Percentiles rank a stretch among this genome's conserved stretches.
Conservation (phyloP, 805 yeast genomes). For the Pichia nanzhaoensis region DNA sequence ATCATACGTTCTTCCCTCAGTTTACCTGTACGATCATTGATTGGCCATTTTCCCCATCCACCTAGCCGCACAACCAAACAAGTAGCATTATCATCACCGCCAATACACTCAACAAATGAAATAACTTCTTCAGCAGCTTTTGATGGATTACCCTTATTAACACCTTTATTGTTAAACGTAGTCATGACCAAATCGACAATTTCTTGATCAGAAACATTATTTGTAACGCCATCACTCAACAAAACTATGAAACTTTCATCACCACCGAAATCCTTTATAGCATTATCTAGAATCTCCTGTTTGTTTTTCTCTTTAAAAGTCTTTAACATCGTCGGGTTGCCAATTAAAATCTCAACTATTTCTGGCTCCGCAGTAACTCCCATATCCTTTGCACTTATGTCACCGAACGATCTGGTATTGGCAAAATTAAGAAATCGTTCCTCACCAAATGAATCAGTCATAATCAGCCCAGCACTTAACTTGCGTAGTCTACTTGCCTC, state of each 20-base stretch:
- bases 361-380: slow-evolving; percentile 96
- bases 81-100: slow-evolving; percentile 95
- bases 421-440: slow-evolving; percentile 75
- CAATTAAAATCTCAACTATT: slow-evolving; percentile 59
- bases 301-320: slow-evolving; percentile 22
- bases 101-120: slow-evolving; percentile 74
- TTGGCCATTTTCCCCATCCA: slow-evolving; percentile 96
- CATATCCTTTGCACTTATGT: slow-evolving; percentile 64
- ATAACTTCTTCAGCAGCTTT: slow-evolving; percentile 80
- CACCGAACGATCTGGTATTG: slow-evolving; percentile 94
- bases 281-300: slow-evolving; percentile 16
- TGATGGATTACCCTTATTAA: slow-evolving; percentile 71
- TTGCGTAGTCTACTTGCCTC: slow-evolving; percentile 69
- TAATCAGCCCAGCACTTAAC: slow-evolving; percentile 54
- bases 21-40: slow-evolving; percentile 74
- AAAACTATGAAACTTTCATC: slow-evolving; percentile 81
- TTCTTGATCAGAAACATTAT: slow-evolving; percentile 80
- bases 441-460: slow-evolving; percentile 91
- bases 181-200: slow-evolving; percentile 76
- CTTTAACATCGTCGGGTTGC: slow-evolving; percentile 43
- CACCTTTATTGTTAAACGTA: slow-evolving; percentile 59
- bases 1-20: slow-evolving; percentile 59
- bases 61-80: slow-evolving; percentile 70
- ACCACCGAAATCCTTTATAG: slow-evolving; percentile 52
- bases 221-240: slow-evolving; percentile 84